phyloP scores from a whole-genome alignment of 352 stramenopile species.

The Pythium insidiosum region DNA sequence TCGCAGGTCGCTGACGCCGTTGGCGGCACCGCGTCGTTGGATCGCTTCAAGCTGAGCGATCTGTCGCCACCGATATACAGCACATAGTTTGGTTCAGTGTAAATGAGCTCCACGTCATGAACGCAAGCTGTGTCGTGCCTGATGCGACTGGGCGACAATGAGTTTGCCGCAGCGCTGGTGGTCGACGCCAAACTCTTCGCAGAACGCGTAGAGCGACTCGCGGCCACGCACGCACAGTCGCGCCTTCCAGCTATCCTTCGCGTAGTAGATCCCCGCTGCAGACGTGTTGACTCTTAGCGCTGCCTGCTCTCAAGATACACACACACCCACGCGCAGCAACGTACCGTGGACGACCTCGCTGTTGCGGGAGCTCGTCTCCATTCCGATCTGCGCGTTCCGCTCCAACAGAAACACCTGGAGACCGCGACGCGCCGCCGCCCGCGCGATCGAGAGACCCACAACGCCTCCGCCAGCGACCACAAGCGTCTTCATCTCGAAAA shows the following conservation, averaged over 20 bases:
- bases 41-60: slow-evolving; percentile 32
- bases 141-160: slow-evolving; percentile 83
- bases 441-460: slow-evolving; percentile 68
- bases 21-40: slow-evolving; percentile 21
- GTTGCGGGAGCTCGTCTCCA: slow-evolving; percentile 88
- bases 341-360: slow-evolving; percentile 94
- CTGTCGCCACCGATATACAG: slow-evolving; percentile 11
- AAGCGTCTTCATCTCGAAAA: slow-evolving; percentile 33
- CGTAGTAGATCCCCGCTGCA: slow-evolving; percentile 91
- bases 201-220: slow-evolving; percentile 90
- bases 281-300: no score
- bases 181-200: slow-evolving; percentile 67
- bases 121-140: no score
- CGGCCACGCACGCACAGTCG: slow-evolving; percentile 87
- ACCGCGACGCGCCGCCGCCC: slow-evolving; percentile 36
- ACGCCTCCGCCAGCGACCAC: slow-evolving; percentile 69
- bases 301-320: no score
- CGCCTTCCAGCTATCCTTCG: slow-evolving; percentile 81
- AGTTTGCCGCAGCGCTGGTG: slow-evolving; percentile 92
- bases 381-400: slow-evolving; percentile 65
- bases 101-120: no score
- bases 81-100: not conserved
- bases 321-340: no score
- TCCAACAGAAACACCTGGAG: slow-evolving; percentile 87
- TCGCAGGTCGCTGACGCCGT: slow-evolving; percentile 51